Conservation (phyloP, 495 filamentous ascomycete species). For the Elasticomyces elasticus region DNA sequence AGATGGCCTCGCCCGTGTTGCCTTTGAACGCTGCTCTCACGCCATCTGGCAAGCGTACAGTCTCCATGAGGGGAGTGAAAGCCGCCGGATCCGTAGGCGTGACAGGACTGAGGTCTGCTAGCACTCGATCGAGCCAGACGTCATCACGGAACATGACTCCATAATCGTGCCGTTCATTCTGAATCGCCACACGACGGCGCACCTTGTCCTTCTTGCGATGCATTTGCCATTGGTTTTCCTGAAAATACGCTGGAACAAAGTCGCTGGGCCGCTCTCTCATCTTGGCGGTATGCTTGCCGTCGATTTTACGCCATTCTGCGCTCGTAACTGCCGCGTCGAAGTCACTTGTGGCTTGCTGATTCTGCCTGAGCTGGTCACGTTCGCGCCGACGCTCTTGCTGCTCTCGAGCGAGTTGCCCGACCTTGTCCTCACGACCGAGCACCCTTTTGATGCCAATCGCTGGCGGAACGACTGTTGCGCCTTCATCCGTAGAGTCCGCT, state of each 20-base stretch:
- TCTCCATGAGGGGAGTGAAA: constrained; percentile 1
- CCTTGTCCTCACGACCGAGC: background rate
- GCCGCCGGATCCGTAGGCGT: background rate
- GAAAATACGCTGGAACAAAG: background rate
- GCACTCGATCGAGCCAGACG: background rate
- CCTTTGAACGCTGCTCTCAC: constrained; percentile 5
- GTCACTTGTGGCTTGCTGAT: background rate
- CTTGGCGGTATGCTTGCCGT: background rate
- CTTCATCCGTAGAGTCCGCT: constrained; percentile 1
- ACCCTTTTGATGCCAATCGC: background rate
- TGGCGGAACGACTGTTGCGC: background rate
- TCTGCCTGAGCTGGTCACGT: background rate
- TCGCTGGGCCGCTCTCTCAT: background rate
- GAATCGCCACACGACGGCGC: background rate
- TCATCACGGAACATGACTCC: background rate
- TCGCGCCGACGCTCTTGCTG: background rate
- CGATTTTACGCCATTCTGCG: background rate
- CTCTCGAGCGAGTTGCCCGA: background rate
- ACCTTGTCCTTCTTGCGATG: background rate
- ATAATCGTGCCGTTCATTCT: background rate
- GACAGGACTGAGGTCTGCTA: background rate
- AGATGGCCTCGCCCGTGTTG: background rate
- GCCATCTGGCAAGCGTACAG: constrained; percentile 3
- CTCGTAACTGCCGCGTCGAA: background rate
- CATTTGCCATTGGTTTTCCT: background rate